Conservation (phyloP, 2,329 filamentous ascomycete genomes). For the Trichothecium roseum region DNA sequence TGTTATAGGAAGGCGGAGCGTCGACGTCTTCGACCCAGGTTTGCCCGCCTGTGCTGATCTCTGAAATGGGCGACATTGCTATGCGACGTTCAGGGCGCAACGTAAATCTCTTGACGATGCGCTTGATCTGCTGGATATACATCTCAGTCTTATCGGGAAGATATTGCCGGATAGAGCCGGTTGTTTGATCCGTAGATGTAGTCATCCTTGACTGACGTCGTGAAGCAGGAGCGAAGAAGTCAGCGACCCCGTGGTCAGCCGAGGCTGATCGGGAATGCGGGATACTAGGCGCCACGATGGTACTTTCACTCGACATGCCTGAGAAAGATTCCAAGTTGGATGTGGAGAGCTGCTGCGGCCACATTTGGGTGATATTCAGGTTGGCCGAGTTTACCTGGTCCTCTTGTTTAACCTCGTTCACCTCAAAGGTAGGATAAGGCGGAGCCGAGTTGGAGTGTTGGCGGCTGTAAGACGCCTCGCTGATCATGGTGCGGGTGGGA, state of each 20-base stretch:
- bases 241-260: not conserved
- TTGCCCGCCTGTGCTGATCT: constrained; percentile 7
- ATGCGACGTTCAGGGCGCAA: constrained; percentile 13
- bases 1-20: constrained; percentile 11
- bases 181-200: constrained; percentile 26
- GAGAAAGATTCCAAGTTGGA: too few relatives aligned
- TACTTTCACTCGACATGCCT: not conserved
- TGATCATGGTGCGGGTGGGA: constrained; percentile 15
- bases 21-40: constrained; percentile 19
- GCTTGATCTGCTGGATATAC: constrained; percentile 25
- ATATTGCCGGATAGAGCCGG: constrained; percentile 21
- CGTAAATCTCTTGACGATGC: constrained; percentile 27
- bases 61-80: constrained; percentile 14
- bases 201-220: constrained; percentile 15
- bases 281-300: not conserved
- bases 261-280: not conserved
- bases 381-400: constrained; percentile 4
- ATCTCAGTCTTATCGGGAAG: constrained; percentile 19
- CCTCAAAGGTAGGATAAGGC: not conserved
- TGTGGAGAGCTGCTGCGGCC: not conserved
- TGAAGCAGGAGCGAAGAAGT: not conserved
- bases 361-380: not conserved
- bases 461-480: not conserved
- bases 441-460: constrained; percentile 5
- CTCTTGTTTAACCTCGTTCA: constrained; percentile 3